Conservation (phyloP, 805 yeast genomes). For the Candida ovalis region DNA sequence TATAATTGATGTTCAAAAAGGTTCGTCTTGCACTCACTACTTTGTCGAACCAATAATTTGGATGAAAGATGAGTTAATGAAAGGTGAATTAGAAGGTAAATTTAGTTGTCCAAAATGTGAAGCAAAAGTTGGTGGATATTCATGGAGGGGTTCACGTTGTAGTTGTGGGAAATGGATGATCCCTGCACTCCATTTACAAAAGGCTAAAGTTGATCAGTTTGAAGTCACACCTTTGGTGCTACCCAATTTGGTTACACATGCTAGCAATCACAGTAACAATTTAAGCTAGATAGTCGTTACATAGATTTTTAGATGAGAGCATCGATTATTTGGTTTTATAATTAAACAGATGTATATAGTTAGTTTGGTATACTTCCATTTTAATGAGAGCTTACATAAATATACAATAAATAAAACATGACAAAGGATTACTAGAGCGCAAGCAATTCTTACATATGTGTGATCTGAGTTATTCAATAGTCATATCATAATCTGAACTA, state of each 20-base stretch:
- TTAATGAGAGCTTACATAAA: too few species aligned
- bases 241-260: constrained; percentile 3
- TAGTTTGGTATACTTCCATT: too few species aligned
- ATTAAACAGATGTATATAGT: too few species aligned
- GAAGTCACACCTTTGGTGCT: constrained; percentile 7
- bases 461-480: constrained; percentile 28
- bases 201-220: constrained; percentile 75
- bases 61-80: constrained; percentile 80
- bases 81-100: constrained; percentile 82
- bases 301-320: too few species aligned
- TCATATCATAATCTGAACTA: constrained; percentile 29
- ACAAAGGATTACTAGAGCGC: too few species aligned
- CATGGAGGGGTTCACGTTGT: constrained; percentile 93
- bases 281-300: too few species aligned
- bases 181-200: constrained; percentile 81
- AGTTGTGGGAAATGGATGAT: constrained; percentile 95
- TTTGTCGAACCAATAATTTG: constrained; percentile 87
- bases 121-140: constrained; percentile 84
- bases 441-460: too few species aligned
- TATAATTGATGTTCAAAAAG: constrained; percentile 54
- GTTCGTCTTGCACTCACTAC: constrained; percentile 74
- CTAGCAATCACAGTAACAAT: not conserved
- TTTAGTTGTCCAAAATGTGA: constrained; percentile 80
- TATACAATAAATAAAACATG: too few species aligned
- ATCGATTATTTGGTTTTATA: too few species aligned